A percentile compares a stretch with the other conserved stretches of the same genome.
Evolutionary conservation across 352 stramenopile genomes (phyloP).

Genomic region (Labyrinthula sp.): DNA sequence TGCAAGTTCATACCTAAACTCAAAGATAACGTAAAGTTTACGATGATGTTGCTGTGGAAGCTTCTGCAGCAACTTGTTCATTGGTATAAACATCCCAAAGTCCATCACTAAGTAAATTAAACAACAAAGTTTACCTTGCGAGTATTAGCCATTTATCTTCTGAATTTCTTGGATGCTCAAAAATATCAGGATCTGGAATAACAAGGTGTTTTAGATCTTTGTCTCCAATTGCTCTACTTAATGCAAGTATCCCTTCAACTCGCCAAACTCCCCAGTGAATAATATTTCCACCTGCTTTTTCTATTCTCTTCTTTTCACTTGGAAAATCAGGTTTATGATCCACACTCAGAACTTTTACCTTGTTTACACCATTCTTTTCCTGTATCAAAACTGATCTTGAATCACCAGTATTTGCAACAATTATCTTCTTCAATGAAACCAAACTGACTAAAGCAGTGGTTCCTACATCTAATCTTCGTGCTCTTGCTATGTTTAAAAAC

Average conservation of each 20-base stretch:
- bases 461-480: constrained; percentile 43
- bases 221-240: constrained; percentile 67
- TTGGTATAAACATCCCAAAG: constrained; percentile 71
- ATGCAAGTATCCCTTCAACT: constrained; percentile 70
- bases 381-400: constrained; percentile 62
- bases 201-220: constrained; percentile 68
- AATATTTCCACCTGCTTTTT: constrained; percentile 57
- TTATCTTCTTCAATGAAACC: constrained; percentile 48
- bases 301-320: constrained; percentile 61
- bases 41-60: constrained; percentile 34
- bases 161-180: not conserved
- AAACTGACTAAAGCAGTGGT: constrained; percentile 62
- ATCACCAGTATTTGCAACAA: constrained; percentile 63
- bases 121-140: constrained; percentile 1
- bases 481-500: constrained; percentile 20
- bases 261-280: constrained; percentile 70
- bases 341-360: constrained; percentile 39
- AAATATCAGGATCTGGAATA: constrained; percentile 55
- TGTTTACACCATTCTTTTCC: constrained; percentile 40
- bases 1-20: constrained; percentile 40
- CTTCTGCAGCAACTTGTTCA: constrained; percentile 49
- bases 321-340: constrained; percentile 71
- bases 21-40: constrained; percentile 1
- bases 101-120: constrained; percentile 47
- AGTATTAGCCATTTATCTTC: constrained; percentile 27